Conservation (phyloP, 768 basidiomycete genomes). For the Mrakia frigida region DNA sequence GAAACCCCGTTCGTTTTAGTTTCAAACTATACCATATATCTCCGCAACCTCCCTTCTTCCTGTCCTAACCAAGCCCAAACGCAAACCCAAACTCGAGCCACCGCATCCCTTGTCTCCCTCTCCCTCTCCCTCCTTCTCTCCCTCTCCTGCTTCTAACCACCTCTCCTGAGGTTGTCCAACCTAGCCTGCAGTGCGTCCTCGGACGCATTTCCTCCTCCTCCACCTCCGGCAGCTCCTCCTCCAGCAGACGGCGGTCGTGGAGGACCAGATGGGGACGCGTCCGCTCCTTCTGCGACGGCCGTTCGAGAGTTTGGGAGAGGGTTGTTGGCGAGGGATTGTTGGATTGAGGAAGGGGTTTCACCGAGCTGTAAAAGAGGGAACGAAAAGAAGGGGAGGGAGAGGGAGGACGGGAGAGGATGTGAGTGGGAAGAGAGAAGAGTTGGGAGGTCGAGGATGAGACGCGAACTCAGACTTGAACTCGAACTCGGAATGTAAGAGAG, state of each 20-base stretch:
- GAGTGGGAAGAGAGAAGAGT: not conserved
- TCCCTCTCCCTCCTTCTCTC: not conserved
- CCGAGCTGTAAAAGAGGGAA: constrained; percentile 56
- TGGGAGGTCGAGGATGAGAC: not conserved
- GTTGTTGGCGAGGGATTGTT: constrained; percentile 53
- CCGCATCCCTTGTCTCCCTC: not conserved
- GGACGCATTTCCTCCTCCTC: constrained; percentile 52
- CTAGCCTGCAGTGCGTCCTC: constrained; percentile 92
- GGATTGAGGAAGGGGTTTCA: constrained; percentile 67
- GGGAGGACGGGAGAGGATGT: not conserved
- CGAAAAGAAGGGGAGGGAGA: not conserved
- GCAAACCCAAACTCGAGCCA: too few relatives aligned
- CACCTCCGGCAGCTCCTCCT: constrained; percentile 28
- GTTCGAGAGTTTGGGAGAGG: constrained; percentile 62
- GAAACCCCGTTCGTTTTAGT: too few relatives aligned
- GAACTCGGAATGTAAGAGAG: not conserved
- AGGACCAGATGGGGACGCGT: constrained; percentile 43
- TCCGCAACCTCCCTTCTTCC: too few relatives aligned
- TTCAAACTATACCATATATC: too few relatives aligned
- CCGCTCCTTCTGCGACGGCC: constrained; percentile 79
- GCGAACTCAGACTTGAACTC: too few relatives aligned
- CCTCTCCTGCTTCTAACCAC: not conserved
- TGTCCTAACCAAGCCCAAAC: too few relatives aligned
- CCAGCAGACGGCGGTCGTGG: constrained; percentile 38
- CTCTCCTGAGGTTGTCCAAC: constrained; percentile 64